Evolutionary conservation across 2,329 filamentous ascomycete species (phyloP), one percentile per base, ranked within the genome.

Genomic region (Fusarium globosum): DNA sequence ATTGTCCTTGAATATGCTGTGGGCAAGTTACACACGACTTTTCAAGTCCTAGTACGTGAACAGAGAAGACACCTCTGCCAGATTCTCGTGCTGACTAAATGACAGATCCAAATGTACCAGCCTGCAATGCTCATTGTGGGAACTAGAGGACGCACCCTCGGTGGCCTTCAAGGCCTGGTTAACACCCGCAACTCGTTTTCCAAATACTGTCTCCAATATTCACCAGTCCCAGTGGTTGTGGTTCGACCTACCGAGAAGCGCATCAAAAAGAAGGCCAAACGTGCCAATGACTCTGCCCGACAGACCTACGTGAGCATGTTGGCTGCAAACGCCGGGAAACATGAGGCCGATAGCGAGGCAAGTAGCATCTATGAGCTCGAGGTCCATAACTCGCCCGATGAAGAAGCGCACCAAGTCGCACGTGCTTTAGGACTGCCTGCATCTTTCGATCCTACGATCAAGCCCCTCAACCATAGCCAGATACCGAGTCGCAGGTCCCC

Each of bases 191-290:
- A 94, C 72, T 96, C 93, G 1, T 95, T 97, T 49, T 97, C 94
- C 33, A 97, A 97, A 80, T 98, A 97, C 83, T 97, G 95, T 78
- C 87, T 97, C 18, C 95, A 98, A 80, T 95, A 97, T 81, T 97
- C 94, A 4, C 95, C 95, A 0, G 94, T 98, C 3, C 95, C 95
- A 2, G 95, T 97, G 13, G 95, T 97, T 36, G 95, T 98, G 38
- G 95, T 97, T 15, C 90, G 95, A 8, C 95, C 95, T 41, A 93
- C 92, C 38, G 93, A 93, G 69, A 97, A 97, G 84, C 92, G 95
- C 26, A 90, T 94, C 79, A 96, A 96, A 83, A 97, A 97, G 85
- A 97, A 96, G 83, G 88, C 89, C 67, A 97, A 97, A 85, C 91
- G 95, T 36, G 88, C 91, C 57, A 91, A 93, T 61, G 94, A 97